Conservation (phyloP, 495 filamentous ascomycete species). For the Neurospora intermedia region DNA sequence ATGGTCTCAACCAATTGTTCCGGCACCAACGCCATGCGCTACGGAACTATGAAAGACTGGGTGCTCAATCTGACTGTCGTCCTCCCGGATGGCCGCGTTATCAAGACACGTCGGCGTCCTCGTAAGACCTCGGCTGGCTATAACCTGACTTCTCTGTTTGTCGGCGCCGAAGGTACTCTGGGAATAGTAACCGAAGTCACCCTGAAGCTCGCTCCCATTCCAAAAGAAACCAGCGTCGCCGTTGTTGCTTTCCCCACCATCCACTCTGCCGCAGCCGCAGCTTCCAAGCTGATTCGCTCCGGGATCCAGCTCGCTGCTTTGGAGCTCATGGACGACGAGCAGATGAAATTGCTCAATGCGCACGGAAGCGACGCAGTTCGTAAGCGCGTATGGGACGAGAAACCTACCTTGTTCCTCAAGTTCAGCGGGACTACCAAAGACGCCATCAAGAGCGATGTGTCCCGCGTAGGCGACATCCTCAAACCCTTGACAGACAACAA, state of each 20-base stretch:
- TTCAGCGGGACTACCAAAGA: conserved; percentile 20
- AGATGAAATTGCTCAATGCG: conserved; percentile 64
- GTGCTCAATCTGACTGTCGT: conserved; percentile 70
- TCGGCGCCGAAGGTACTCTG: conserved; percentile 87
- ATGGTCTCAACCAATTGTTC: conserved; percentile 73
- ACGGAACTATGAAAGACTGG: conserved; percentile 81
- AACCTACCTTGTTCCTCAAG: conserved; percentile 66
- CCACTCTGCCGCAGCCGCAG: conserved; percentile 51
- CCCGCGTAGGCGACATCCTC: conserved; percentile 29
- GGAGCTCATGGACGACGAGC: conserved; percentile 63
- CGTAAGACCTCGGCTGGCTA: conserved; percentile 69
- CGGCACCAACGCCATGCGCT: conserved; percentile 68
- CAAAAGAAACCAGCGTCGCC: conserved; percentile 52
- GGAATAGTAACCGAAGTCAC: conserved; percentile 82
- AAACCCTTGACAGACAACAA: conserved; percentile 33
- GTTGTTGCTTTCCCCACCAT: conserved; percentile 54
- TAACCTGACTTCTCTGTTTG: conserved; percentile 73
- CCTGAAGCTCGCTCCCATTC: conserved; percentile 54
- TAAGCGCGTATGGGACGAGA: conserved; percentile 44
- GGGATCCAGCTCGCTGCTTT: conserved; percentile 60
- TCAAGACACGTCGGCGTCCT: conserved; percentile 63
- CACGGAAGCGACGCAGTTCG: conserved; percentile 43
- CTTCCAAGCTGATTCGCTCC: conserved; percentile 50
- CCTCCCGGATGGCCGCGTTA: conserved; percentile 61
- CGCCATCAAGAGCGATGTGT: conserved; percentile 29